Conservation (phyloP, 2,329 filamentous ascomycete genomes). For the Botrytis squamosa region DNA sequence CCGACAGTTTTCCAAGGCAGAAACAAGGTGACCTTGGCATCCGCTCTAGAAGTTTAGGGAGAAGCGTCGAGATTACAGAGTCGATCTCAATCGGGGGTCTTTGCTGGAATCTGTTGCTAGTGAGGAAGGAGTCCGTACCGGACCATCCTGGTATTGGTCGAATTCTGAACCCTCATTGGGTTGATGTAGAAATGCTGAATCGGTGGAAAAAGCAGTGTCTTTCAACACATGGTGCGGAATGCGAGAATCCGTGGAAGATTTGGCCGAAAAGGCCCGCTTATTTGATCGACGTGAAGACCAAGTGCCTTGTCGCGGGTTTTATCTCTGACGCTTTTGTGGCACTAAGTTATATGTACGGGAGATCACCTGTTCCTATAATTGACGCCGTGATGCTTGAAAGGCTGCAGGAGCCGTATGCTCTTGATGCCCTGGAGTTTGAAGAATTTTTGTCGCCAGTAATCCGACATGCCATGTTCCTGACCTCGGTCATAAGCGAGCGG, state of each 20-base stretch:
- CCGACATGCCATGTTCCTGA: not conserved
- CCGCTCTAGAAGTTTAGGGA: accelerated
- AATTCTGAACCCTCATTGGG: not conserved
- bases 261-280: not conserved
- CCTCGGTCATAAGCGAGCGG: not conserved
- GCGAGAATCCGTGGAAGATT: not conserved
- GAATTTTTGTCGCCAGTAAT: not conserved
- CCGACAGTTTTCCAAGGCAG: accelerated
- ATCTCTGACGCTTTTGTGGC: not conserved
- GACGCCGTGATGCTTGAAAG: not conserved
- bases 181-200: not conserved
- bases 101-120: not conserved
- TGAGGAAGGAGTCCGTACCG: not conserved
- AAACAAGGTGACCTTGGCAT: not conserved
- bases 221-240: not conserved
- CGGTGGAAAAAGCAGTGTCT: not conserved
- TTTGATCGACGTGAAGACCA: not conserved
- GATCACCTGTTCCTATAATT: not conserved
- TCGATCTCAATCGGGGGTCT: not conserved
- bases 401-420: not conserved
- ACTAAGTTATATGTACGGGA: not conserved
- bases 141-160: not conserved
- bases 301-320: not conserved
- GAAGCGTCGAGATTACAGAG: not conserved
- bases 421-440: not conserved